Evolutionary conservation across 2,329 filamentous ascomycete genomes (phyloP).

Genomic region (Phialophora tarda): DNA sequence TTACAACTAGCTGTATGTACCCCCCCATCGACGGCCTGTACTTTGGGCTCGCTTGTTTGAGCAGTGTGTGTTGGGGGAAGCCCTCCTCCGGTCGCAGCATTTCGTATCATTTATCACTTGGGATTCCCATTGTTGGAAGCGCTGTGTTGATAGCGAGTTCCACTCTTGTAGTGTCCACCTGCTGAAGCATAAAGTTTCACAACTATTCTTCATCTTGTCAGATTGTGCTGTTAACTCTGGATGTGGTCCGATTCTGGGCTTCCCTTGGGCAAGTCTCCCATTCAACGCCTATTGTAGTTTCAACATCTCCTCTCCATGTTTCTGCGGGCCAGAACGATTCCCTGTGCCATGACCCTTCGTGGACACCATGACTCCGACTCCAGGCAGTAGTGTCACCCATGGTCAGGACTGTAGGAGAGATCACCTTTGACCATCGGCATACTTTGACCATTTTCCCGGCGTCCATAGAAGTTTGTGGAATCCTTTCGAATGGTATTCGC

Average conservation of each 20-base stretch:
- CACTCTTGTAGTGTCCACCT: not conserved
- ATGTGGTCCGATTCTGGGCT: not conserved
- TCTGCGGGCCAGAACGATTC: no score
- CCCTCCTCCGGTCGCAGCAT: no score
- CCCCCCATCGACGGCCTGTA: no score
- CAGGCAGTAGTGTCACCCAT: not conserved
- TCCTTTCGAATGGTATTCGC: not conserved
- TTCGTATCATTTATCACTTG: no score
- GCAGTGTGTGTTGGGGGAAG: not conserved
- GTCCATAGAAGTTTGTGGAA: not conserved
- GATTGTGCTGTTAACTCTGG: not conserved
- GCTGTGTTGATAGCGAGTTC: not conserved
- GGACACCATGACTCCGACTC: not conserved
- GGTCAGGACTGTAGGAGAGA: not conserved
- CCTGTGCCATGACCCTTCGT: not conserved
- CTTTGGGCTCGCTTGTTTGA: not conserved
- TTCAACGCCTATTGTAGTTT: not conserved
- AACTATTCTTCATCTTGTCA: not conserved
- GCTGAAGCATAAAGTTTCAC: not conserved
- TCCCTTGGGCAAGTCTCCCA: not conserved
- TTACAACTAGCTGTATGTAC: not conserved
- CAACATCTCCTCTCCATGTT: not conserved
- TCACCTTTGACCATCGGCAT: not conserved
- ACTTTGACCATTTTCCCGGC: not conserved
- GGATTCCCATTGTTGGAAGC: no score